Evolutionary conservation across 805 yeast genomes (phyloP), one percentile per base, ranked within the genome.

Genomic region (Yamadazyma sp.): DNA sequence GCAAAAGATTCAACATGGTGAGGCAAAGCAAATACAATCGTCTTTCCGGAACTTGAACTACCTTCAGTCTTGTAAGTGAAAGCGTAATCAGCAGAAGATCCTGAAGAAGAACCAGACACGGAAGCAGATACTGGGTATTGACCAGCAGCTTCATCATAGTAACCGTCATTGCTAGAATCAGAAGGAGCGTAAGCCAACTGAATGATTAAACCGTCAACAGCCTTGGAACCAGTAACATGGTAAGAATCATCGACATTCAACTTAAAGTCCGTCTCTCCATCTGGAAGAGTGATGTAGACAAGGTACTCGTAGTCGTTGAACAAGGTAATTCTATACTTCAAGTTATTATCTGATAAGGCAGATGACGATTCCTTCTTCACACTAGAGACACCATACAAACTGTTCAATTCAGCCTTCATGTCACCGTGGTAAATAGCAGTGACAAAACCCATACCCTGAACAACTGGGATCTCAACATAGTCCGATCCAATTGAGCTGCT

Each of bases 391-490:
- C 65, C 66, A 32, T 49, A 40, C 19, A 55, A 43, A 8, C 62
- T 47, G 38, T 54, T 57, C 28, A 62, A 44, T 41, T 61, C 56
- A 2, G 88, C 84, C 19, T 68, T 67, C 49, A 80, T 60, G 42
- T 67, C 61, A 30, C 72, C 72, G 52, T 61, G 53, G 39, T 73
- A 70, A 45, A 82, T 59, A 18, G 81, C 86, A 21, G 95, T 82
- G 11, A 85, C 77, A 45, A 85, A 79, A 5, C 96, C 96, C 77
- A 73, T 72, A 38, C 97, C 97, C 58, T 84, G 90, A 5, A 82
- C 84, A 38, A 84, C 52, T 3, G 91, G 90, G 25, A 75, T 55
- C 22, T 64, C 64, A 35, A 80, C 54, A 22, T 62, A 67, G 31
- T 77, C 77, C 11, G 58, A 40, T 6, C 42, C 44, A 20, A 49